Conservation (phyloP, 225 moss, liverwort and hornwort genomes). For the Neckera pumila region DNA sequence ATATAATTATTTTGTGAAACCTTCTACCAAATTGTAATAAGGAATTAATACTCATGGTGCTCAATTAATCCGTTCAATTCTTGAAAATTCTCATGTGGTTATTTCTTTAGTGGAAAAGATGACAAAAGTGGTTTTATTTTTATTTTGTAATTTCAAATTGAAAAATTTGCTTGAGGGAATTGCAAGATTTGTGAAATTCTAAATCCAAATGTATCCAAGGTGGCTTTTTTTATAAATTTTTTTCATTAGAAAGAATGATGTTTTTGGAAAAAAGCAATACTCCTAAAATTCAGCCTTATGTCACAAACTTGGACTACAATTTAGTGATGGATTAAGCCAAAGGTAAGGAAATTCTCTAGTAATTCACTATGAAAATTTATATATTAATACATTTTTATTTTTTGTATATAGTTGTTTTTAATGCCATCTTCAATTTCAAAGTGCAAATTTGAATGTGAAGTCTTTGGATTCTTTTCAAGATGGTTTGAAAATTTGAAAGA, state of each 20-base stretch:
- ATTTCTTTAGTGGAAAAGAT: neutral
- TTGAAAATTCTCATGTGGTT: fast-evolving
- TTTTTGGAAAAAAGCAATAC: too few species aligned
- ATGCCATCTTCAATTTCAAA: neutral
- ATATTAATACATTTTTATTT: too few species aligned
- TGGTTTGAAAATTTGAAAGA: neutral
- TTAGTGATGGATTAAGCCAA: fast-evolving
- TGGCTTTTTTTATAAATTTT: too few species aligned
- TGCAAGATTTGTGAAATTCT: neutral
- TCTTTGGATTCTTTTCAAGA: neutral
- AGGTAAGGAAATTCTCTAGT: neutral
- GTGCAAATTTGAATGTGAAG: neutral
- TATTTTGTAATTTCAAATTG: neutral
- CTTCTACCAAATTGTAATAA: neutral
- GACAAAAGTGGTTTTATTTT: neutral
- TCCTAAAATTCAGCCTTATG: neutral
- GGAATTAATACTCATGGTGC: neutral
- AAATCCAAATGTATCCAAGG: neutral
- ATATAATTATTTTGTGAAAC: neutral
- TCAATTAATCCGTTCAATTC: neutral
- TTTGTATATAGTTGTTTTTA: too few species aligned
- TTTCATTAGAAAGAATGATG: neutral
- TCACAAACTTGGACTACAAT: neutral
- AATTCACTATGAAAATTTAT: neutral
- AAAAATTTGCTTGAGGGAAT: neutral